Percentiles rank a stretch among this genome's conserved stretches.
Evolutionary conservation across 148 eudicot genomes (phyloP).

Genomic region (Fagopyrum esculentum): DNA sequence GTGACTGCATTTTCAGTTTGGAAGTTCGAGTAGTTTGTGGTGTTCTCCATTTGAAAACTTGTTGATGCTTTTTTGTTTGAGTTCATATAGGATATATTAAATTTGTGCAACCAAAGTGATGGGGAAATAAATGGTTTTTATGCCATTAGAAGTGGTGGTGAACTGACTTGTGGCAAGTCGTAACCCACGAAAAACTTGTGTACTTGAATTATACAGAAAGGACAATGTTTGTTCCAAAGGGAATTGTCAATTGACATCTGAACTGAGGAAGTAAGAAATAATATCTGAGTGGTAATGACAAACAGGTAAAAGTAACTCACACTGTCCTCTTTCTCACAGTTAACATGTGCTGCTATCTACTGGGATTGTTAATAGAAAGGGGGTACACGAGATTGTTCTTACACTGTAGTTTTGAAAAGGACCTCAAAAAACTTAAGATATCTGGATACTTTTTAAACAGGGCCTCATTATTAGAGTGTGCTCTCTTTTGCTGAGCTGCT

Average conservation of each 20-base stretch:
- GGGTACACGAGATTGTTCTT: too few species aligned
- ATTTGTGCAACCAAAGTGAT: not conserved
- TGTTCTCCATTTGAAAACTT: not conserved
- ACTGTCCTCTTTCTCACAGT: not conserved
- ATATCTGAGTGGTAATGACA: not conserved
- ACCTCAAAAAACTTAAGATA: not conserved
- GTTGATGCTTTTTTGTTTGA: not conserved
- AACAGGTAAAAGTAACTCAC: not conserved
- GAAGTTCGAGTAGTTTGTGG: not conserved
- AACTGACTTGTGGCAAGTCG: not conserved
- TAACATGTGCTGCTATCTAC: not conserved
- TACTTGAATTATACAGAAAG: not conserved
- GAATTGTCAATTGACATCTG: not conserved
- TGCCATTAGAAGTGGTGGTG: not conserved
- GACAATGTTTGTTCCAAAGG: not conserved
- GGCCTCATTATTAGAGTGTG: too few species aligned
- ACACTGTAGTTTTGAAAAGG: not conserved
- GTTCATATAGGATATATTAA: not conserved
- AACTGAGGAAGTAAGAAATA: not conserved
- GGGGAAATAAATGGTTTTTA: not conserved
- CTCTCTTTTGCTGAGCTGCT: not conserved
- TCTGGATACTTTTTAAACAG: not conserved
- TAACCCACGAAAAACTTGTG: not conserved
- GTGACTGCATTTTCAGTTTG: not conserved
- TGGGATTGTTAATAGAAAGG: not conserved